Conservation (phyloP, 768 basidiomycete species). For the Tricholoma matsutake region DNA sequence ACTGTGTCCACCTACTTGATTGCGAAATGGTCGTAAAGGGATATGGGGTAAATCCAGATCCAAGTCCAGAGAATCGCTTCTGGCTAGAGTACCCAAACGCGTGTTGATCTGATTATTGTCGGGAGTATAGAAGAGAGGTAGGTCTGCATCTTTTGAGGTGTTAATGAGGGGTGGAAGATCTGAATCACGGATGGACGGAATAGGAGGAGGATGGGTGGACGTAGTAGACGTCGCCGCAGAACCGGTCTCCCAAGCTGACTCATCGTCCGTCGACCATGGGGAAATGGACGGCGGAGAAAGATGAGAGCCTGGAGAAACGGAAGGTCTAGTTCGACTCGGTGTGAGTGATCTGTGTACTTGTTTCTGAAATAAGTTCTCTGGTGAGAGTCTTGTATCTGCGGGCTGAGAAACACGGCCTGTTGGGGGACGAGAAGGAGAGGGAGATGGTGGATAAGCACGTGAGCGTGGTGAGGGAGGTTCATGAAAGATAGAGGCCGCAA, state of each 20-base stretch:
- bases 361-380: conserved; percentile 15
- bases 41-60: conserved; percentile 73
- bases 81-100: not conserved
- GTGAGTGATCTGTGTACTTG: conserved; percentile 35
- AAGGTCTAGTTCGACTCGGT: conserved; percentile 30
- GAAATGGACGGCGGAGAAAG: conserved; percentile 41
- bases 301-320: conserved; percentile 24
- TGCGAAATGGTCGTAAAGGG: conserved; percentile 91
- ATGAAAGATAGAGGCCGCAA: conserved; percentile 25
- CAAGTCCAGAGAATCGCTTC: conserved; percentile 26
- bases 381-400: conserved; percentile 16
- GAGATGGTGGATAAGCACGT: conserved; percentile 51
- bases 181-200: conserved; percentile 14
- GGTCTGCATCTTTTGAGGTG: conserved; percentile 1
- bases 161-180: conserved; percentile 1
- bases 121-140: conserved; percentile 3
- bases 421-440: conserved; percentile 50
- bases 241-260: conserved; percentile 72
- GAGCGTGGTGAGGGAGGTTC: conserved; percentile 40
- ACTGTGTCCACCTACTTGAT: conserved; percentile 97
- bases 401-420: conserved; percentile 31
- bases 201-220: conserved; percentile 40
- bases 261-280: conserved; percentile 75
- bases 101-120: not conserved
- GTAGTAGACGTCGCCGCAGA: conserved; percentile 62